Percentiles rank a stretch among this genome's conserved stretches.
phyloP scores from a whole-genome alignment of 1,139 yeast genomes.

The Ogataea hybrid region DNA sequence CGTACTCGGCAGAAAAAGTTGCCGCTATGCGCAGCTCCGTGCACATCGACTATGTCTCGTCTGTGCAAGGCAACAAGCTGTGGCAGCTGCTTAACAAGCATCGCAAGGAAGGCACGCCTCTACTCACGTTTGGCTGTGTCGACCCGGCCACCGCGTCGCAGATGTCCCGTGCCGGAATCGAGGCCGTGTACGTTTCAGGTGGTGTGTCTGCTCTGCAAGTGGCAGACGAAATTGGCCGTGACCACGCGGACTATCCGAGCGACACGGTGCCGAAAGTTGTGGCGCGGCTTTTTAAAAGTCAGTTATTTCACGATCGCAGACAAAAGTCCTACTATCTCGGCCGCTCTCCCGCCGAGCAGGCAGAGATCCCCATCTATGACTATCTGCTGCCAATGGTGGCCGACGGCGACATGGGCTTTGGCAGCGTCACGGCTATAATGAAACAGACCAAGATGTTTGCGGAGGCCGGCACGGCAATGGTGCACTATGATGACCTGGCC shows the following conservation, averaged over 20 bases:
- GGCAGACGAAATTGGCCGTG: constrained; percentile 60
- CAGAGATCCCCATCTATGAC: constrained; percentile 37
- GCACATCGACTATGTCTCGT: constrained; percentile 47
- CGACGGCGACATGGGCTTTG: constrained; percentile 69
- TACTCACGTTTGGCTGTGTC: constrained; percentile 58
- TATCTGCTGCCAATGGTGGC: constrained; percentile 63
- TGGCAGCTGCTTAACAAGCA: constrained; percentile 44
- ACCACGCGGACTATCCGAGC: constrained; percentile 62
- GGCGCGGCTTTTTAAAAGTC: constrained; percentile 57
- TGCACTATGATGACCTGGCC: constrained; percentile 56
- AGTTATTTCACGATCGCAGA: constrained; percentile 54
- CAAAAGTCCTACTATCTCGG: constrained; percentile 33
- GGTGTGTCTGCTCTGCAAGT: constrained; percentile 58
- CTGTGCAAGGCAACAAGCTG: constrained; percentile 53
- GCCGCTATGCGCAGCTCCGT: constrained; percentile 53
- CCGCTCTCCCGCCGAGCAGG: constrained; percentile 22
- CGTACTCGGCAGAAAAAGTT: constrained; percentile 52
- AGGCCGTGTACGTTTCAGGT: constrained; percentile 60
- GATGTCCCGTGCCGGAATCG: constrained; percentile 45
- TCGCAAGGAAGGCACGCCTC: constrained; percentile 43
- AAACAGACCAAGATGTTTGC: constrained; percentile 62
- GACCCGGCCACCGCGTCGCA: constrained; percentile 66
- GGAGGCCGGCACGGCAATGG: constrained; percentile 64
- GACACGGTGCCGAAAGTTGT: constrained; percentile 68
- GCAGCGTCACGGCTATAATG: constrained; percentile 65